Base-by-base conservation (phyloP, 257 asterid genomes). In the Coffea eugenioides region DNA sequence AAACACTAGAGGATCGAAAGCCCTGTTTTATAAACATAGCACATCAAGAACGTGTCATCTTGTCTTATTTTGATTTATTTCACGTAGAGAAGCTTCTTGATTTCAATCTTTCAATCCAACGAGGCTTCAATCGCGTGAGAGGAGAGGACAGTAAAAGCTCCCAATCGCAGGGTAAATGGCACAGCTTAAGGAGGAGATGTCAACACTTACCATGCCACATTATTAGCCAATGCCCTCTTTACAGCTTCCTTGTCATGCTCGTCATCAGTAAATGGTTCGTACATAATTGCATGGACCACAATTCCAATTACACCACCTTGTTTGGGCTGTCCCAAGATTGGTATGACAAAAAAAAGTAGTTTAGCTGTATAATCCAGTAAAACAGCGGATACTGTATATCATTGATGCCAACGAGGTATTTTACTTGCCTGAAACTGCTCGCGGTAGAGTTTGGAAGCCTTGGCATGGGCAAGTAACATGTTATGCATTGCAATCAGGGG, bases 391-490 rank as follows among this genome's bases (percentile, higher is more conserved):
- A 3, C 41, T 39, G 41, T 2, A 39, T 1, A 3, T 1, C 41
- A 39, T 39, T 39, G 41, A 39, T 39, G 41, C 41, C 2, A 39
- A 39, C 27, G 27, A 27, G 27, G 27, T 39, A 39, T 39, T 39
- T 39, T 39, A 39, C 41, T 39, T 39, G 41, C 41, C 41, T 39
- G 41, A 74, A 83, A 90, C 48, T 57, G 79, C 16, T 90, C 86
- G 0, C 85, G 87, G 71, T 85, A 93, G 27, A 93, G 41, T 69
- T 90, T 88, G 49, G 89, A 88, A 23, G 95, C 91, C 74, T 80
- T 91, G 73, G 92, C 95, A 84, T 93, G 97, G 8, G 87, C 94
- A 75, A 90, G 69, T 79, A 93, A 69, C 92, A 85, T 86, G 75
- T 93, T 90, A 82, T 91, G 97, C 72, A 56, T 81, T 4, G 79